Evolutionary conservation across 2,329 filamentous ascomycete genomes (phyloP).

Genomic region (Ceratocystis alfenasii): DNA sequence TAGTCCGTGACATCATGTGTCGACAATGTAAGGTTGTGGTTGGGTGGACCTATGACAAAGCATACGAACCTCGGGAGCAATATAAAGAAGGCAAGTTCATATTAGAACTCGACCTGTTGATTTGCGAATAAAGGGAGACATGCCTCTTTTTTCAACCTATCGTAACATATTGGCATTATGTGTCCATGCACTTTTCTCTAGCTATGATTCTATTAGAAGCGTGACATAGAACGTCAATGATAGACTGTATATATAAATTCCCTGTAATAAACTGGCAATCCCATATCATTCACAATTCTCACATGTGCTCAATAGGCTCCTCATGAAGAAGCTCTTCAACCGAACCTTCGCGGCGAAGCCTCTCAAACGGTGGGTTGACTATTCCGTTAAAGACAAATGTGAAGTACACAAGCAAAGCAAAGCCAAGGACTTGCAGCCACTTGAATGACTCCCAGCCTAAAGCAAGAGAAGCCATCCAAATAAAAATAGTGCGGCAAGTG

Average conservation of each 20-base stretch:
- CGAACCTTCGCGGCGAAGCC: slow-evolving; percentile 44
- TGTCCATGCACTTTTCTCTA: neutral
- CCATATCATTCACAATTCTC: neutral
- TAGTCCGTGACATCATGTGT: slow-evolving; percentile 88
- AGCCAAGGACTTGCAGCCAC: slow-evolving; percentile 85
- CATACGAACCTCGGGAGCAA: slow-evolving; percentile 81
- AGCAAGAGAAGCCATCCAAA: slow-evolving; percentile 88
- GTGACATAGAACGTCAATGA: too few relatives aligned
- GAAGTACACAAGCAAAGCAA: slow-evolving; percentile 82
- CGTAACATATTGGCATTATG: neutral
- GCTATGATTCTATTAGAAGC: neutral
- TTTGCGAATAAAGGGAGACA: slow-evolving; percentile 47
- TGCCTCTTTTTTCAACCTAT: too few relatives aligned
- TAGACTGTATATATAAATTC: neutral
- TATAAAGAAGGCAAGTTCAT: slow-evolving; percentile 99
- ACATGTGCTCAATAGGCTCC: slow-evolving; percentile 65
- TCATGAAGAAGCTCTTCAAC: slow-evolving; percentile 62
- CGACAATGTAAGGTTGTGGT: slow-evolving; percentile 84
- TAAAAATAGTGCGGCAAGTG: slow-evolving; percentile 92
- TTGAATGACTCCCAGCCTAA: slow-evolving; percentile 97
- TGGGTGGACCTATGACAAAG: slow-evolving; percentile 98
- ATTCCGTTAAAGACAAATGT: slow-evolving; percentile 96
- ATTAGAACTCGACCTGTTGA: slow-evolving; percentile 79
- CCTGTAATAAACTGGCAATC: neutral
- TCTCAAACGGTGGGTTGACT: slow-evolving; percentile 66